phyloP scores from a whole-genome alignment of 2,329 filamentous ascomycete species.

The Aspergillus sp. region DNA sequence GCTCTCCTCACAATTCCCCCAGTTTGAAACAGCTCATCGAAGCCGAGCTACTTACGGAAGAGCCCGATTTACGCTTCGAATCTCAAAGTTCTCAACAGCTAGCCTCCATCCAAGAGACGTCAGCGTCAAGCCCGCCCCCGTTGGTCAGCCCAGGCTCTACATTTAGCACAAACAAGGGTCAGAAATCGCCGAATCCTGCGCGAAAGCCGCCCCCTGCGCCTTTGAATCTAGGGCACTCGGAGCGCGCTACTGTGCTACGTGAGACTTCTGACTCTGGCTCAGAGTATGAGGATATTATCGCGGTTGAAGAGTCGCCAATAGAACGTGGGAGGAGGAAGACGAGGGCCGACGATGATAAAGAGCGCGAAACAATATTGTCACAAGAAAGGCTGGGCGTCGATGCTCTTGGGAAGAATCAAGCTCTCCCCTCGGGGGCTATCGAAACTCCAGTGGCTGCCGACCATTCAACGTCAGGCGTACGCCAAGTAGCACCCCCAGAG shows the following conservation, averaged over 20 bases:
- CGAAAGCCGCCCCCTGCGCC: conserved; percentile 86
- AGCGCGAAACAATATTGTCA: conserved; percentile 67
- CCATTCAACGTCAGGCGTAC: conserved; percentile 41
- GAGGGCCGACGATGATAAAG: conserved; percentile 80
- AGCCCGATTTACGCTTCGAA: conserved; percentile 7
- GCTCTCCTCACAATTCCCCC: background rate
- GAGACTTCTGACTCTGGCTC: conserved; percentile 69
- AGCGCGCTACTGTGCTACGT: conserved; percentile 43
- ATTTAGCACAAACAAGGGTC: conserved; percentile 18
- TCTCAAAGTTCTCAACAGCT: conserved; percentile 12
- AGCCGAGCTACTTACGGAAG: conserved; percentile 3
- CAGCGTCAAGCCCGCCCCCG: conserved; percentile 19
- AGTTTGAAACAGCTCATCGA: conserved; percentile 10
- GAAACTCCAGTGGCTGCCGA: background rate
- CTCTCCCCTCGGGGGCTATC: conserved; percentile 36
- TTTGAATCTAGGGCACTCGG: conserved; percentile 63
- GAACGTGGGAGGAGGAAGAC: conserved; percentile 77
- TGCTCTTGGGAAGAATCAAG: conserved; percentile 18
- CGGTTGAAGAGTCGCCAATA: conserved; percentile 63
- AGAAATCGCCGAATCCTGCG: conserved; percentile 56
- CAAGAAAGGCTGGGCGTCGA: conserved; percentile 64
- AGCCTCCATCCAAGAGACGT: conserved; percentile 17
- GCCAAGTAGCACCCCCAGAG: conserved; percentile 48
- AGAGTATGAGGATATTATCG: conserved; percentile 77
- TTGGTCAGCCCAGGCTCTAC: conserved; percentile 23